These are phyloP conservation scores for Boletus reticuloceps DNA, from an alignment of 768 basidiomycete species.

Conservation along the genomic window DNA sequence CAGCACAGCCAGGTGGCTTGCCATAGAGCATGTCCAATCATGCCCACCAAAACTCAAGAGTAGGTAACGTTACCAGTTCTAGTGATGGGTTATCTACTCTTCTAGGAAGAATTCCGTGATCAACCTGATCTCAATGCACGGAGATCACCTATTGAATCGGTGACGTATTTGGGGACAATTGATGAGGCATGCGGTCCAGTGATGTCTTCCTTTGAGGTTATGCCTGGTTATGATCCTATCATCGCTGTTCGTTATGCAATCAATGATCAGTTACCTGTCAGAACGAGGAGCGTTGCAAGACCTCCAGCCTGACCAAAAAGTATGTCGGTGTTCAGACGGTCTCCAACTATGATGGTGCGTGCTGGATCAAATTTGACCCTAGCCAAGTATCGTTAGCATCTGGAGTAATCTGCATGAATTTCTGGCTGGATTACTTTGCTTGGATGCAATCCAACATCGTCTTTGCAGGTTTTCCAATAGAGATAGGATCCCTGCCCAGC, in stretches of 20 bases:
- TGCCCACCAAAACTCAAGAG: slow-evolving; percentile 21
- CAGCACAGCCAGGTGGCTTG: slow-evolving; percentile 38
- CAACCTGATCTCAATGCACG: slow-evolving; percentile 33
- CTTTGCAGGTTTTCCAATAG: slow-evolving; percentile 87
- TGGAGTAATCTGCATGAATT: not conserved
- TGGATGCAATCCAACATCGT: slow-evolving; percentile 94
- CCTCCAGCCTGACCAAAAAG: slow-evolving; percentile 87
- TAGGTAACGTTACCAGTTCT: slow-evolving; percentile 12
- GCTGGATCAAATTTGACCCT: slow-evolving; percentile 86
- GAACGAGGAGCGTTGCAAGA: slow-evolving; percentile 81
- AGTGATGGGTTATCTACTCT: not conserved
- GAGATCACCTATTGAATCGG: slow-evolving; percentile 80
- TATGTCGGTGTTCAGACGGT: slow-evolving; percentile 95
- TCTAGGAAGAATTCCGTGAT: slow-evolving; percentile 11
- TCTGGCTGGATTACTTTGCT: slow-evolving; percentile 48
- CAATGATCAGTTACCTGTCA: slow-evolving; percentile 63
- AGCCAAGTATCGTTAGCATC: slow-evolving; percentile 8
- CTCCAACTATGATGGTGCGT: slow-evolving; percentile 92
- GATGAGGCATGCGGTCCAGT: slow-evolving; percentile 66
- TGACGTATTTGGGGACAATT: slow-evolving; percentile 80
- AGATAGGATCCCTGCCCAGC: slow-evolving; percentile 64
- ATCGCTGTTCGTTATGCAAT: not conserved
- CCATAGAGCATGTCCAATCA: slow-evolving; percentile 36
- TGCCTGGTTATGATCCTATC: slow-evolving; percentile 46
- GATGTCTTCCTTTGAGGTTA: slow-evolving; percentile 73